Evolutionary conservation across 2,329 filamentous ascomycete species (phyloP).

Genomic region (Geosmithia flava): DNA sequence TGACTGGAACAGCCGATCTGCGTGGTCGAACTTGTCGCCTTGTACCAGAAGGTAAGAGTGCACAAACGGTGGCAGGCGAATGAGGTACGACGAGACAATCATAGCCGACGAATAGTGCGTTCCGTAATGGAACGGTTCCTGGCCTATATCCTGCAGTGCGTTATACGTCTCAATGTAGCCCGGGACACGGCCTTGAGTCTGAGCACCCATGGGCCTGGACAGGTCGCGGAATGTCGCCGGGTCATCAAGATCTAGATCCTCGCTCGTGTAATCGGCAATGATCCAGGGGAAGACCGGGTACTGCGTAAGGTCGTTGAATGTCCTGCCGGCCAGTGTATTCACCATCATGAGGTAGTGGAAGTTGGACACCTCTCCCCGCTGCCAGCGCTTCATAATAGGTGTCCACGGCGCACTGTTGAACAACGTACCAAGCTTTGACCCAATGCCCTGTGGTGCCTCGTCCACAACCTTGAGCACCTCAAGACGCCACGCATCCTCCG

Average conservation of each 20-base stretch:
- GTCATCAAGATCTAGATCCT: constrained; percentile 77
- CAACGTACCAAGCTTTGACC: constrained; percentile 82
- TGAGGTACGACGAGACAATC: constrained; percentile 95
- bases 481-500: constrained; percentile 84
- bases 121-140: constrained; percentile 90
- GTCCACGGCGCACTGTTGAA: constrained; percentile 77
- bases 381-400: constrained; percentile 79
- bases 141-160: constrained; percentile 82
- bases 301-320: constrained; percentile 95
- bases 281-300: constrained; percentile 99
- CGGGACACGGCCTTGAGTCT: constrained; percentile 61
- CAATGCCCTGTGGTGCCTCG: constrained; percentile 50
- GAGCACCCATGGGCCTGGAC: constrained; percentile 92
- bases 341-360: constrained; percentile 98
- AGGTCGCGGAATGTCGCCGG: constrained; percentile 81
- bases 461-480: constrained; percentile 65
- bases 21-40: constrained; percentile 92
- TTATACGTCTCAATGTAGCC: constrained; percentile 78
- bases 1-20: constrained; percentile 89
- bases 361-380: constrained; percentile 90
- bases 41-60: constrained; percentile 91
- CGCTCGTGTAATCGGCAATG: constrained; percentile 86
- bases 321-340: constrained; percentile 92
- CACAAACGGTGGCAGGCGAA: constrained; percentile 89
- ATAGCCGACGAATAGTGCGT: constrained; percentile 98